Evolutionary conservation across 371 early-diverging fungal species (phyloP).

Genomic region (Mortierella sp.): DNA sequence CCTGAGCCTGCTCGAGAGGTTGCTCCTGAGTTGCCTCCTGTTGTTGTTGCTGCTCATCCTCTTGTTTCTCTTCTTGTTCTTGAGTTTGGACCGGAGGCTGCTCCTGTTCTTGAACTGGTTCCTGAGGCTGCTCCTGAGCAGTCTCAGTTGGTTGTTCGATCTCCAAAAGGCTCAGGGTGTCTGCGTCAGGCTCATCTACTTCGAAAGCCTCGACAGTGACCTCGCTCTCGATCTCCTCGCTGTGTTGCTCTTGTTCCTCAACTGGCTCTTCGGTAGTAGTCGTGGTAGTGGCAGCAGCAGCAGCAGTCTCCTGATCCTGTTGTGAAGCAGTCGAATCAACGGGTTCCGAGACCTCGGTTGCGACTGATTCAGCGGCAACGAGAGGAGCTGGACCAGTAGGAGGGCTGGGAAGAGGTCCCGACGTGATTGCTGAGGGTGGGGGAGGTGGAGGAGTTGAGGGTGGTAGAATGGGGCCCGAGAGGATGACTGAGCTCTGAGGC

Average conservation of each 20-base stretch:
- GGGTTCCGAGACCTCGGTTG: not conserved
- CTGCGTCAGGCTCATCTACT: constrained; percentile 13
- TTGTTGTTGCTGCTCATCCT: not conserved
- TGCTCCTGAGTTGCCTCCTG: not conserved
- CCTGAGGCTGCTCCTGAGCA: constrained; percentile 10
- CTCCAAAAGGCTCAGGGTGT: not conserved
- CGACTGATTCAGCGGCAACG: not conserved
- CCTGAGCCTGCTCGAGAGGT: constrained; percentile 17
- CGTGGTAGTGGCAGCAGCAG: not conserved
- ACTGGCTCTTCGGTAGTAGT: not conserved
- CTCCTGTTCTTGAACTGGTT: not conserved
- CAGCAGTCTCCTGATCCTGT: constrained; percentile 3
- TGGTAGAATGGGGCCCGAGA: constrained; percentile 43
- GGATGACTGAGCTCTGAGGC: constrained; percentile 37
- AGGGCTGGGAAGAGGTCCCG: constrained; percentile 23
- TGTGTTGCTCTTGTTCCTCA: constrained; percentile 1
- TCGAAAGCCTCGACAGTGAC: constrained; percentile 7
- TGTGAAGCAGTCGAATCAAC: not conserved
- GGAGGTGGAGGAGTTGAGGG: constrained; percentile 44
- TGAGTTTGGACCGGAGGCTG: not conserved
- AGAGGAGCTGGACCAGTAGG: constrained; percentile 18
- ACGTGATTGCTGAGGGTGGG: constrained; percentile 14
- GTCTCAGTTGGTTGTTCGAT: not conserved
- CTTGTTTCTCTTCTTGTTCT: not conserved
- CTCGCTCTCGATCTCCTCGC: not conserved